Evolutionary conservation across 495 filamentous ascomycete genomes (phyloP).

Genomic region (Aspergillus diversus): DNA sequence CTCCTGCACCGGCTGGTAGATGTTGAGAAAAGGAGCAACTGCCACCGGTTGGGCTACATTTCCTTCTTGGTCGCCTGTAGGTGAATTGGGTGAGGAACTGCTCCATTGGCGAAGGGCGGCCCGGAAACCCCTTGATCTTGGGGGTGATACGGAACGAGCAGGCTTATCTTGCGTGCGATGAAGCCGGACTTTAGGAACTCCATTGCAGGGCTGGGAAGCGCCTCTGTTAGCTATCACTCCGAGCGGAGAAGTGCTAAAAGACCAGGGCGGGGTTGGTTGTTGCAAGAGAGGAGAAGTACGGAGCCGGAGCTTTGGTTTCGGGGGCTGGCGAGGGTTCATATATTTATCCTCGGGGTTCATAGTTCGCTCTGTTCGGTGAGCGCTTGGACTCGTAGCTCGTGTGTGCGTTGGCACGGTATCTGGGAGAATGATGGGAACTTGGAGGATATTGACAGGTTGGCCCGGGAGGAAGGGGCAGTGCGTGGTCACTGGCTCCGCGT

Average conservation of each 20-base stretch:
- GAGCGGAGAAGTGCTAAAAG: constrained; percentile 34
- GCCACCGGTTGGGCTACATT: not conserved
- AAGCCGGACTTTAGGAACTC: constrained; percentile 24
- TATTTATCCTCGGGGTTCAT: constrained; percentile 81
- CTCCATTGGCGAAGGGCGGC: constrained; percentile 43
- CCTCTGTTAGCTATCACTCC: constrained; percentile 31
- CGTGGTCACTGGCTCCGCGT: constrained; percentile 69
- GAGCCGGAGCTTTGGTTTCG: constrained; percentile 54
- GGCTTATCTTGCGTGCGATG: constrained; percentile 29
- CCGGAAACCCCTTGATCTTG: constrained; percentile 38
- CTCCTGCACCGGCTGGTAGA: constrained; percentile 1
- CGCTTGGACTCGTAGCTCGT: constrained; percentile 43
- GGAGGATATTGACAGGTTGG: constrained; percentile 80
- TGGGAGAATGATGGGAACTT: constrained; percentile 71
- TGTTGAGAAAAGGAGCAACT: not conserved
- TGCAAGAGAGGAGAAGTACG: constrained; percentile 59
- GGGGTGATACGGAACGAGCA: constrained; percentile 48
- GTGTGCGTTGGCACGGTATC: constrained; percentile 42
- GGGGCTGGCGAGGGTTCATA: constrained; percentile 66
- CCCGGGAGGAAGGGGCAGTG: constrained; percentile 86
- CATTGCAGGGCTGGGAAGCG: constrained; percentile 43
- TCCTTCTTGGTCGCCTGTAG: constrained; percentile 12
- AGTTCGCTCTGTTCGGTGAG: constrained; percentile 58
- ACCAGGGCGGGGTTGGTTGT: constrained; percentile 33
- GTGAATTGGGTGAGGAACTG: constrained; percentile 25